phyloP scores from a whole-genome alignment of 2,329 filamentous ascomycete species.

The Didymella sp. region DNA sequence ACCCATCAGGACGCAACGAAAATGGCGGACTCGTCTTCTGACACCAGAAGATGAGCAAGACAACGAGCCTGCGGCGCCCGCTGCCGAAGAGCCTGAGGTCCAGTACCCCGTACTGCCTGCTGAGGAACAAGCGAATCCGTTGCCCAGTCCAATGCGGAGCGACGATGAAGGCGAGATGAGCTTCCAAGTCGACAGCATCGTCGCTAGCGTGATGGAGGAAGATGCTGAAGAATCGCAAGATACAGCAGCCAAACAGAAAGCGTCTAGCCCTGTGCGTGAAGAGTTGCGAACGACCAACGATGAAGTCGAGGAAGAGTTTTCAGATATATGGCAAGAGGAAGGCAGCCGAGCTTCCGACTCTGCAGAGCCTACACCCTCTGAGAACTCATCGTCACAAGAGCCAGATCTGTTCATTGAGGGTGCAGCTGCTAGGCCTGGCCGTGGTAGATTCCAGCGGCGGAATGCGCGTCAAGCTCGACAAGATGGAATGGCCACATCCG shows the following conservation, averaged over 20 bases:
- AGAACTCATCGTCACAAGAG: slow-evolving; percentile 1
- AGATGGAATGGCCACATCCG: slow-evolving; percentile 41
- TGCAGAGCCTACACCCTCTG: slow-evolving; percentile 17
- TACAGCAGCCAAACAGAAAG: slow-evolving; percentile 4
- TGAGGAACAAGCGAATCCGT: slow-evolving; percentile 25
- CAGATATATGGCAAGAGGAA: slow-evolving; percentile 58
- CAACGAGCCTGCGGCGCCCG: slow-evolving; percentile 20
- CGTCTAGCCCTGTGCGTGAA: background rate
- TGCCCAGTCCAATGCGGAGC: slow-evolving; percentile 43
- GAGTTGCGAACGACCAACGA: background rate
- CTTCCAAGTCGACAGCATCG: slow-evolving; percentile 38
- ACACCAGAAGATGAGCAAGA: slow-evolving; percentile 45
- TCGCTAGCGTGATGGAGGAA: slow-evolving; percentile 20
- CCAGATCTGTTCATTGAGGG: slow-evolving; percentile 46
- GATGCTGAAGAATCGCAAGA: background rate
- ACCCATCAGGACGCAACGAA: slow-evolving; percentile 33
- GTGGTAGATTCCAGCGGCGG: slow-evolving; percentile 53
- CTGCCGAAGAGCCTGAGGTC: slow-evolving; percentile 24
- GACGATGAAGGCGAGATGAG: slow-evolving; percentile 46
- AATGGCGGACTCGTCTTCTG: slow-evolving; percentile 41
- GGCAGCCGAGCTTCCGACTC: slow-evolving; percentile 49
- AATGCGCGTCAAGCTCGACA: slow-evolving; percentile 49
- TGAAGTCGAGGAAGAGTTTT: slow-evolving; percentile 30
- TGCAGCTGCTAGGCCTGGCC: slow-evolving; percentile 39
- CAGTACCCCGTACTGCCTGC: slow-evolving; percentile 36